Percentiles rank a stretch among this genome's conserved stretches.
Evolutionary conservation across 345 rosid species (phyloP).

Genomic region (Erucastrum elatum): DNA sequence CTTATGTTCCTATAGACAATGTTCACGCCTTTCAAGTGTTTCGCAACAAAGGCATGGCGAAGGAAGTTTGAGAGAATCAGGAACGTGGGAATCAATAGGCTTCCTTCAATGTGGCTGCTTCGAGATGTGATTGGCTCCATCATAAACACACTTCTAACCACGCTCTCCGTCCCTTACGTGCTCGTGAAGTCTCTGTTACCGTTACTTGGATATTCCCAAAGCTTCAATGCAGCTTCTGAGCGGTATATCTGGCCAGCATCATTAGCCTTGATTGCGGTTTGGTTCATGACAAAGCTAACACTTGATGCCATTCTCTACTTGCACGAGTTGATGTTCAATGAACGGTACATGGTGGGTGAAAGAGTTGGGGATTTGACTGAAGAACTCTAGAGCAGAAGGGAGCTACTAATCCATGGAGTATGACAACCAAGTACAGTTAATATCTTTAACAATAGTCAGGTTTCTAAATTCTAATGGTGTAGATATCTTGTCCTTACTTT

Average conservation of each 20-base stretch:
- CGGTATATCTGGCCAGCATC: constrained; percentile 22
- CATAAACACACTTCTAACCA: constrained; percentile 17
- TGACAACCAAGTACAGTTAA: neutral
- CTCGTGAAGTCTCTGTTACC: constrained; percentile 12
- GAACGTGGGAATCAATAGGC: neutral
- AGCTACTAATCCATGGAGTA: no score
- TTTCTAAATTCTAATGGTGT: neutral
- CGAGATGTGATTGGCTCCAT: constrained; percentile 24
- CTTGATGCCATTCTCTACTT: constrained; percentile 14
- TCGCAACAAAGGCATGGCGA: constrained; percentile 20
- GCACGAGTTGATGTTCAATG: constrained; percentile 25
- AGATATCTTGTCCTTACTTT: neutral
- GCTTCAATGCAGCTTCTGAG: constrained; percentile 6
- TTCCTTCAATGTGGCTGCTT: constrained; percentile 27
- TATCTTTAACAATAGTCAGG: neutral
- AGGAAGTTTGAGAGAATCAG: constrained; percentile 12
- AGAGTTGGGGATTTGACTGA: constrained; percentile 20
- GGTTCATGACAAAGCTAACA: constrained; percentile 6
- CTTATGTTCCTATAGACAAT: neutral
- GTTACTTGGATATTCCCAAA: constrained; percentile 19
- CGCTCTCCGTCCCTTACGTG: constrained; percentile 21
- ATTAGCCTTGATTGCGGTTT: constrained; percentile 3
- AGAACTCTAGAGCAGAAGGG: neutral
- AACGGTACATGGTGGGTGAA: constrained; percentile 32
- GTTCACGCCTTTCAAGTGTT: constrained; percentile 12